A percentile compares a stretch with the other conserved stretches of the same genome.
Conservation (phyloP, 164 flowering plant species). For the Chloranthus sessilifolius region DNA sequence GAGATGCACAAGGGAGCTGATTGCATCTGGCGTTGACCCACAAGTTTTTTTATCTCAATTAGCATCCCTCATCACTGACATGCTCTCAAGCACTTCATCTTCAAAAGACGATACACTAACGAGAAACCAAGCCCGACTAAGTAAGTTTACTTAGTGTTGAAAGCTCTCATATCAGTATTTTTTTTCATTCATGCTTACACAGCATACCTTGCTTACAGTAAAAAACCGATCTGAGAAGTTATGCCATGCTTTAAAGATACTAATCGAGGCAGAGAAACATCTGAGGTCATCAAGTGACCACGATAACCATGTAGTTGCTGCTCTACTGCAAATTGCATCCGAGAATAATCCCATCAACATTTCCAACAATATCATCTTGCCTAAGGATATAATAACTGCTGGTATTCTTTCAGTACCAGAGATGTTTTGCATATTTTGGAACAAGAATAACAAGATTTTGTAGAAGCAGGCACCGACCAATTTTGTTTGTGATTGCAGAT, state of each 20-base stretch:
- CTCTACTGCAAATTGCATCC: conserved; percentile 29
- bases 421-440: too few species aligned
- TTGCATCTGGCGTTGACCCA: conserved; percentile 30
- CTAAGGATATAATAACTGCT: conserved; percentile 16
- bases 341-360: conserved; percentile 7
- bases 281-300: conserved; percentile 22
- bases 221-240: conserved; percentile 18
- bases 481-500: conserved; percentile 12
- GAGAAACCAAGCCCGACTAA: conserved; percentile 8
- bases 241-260: conserved; percentile 26
- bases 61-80: conserved; percentile 31
- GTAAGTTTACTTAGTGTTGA: too few species aligned
- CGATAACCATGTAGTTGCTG: conserved; percentile 21
- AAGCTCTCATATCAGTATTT: too few species aligned
- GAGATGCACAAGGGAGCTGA: conserved; percentile 20
- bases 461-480: background rate
- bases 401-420: conserved; percentile 8
- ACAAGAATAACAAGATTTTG: too few species aligned
- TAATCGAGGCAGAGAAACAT: conserved; percentile 32
- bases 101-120: conserved; percentile 12
- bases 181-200: too few species aligned
- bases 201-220: too few species aligned
- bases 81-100: conserved; percentile 23
- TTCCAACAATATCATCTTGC: conserved; percentile 16
- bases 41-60: conserved; percentile 26